Percentiles rank a stretch among this genome's conserved stretches.
phyloP scores from a whole-genome alignment of 2,329 filamentous ascomycete genomes.

The Madurella mycetomatis region DNA sequence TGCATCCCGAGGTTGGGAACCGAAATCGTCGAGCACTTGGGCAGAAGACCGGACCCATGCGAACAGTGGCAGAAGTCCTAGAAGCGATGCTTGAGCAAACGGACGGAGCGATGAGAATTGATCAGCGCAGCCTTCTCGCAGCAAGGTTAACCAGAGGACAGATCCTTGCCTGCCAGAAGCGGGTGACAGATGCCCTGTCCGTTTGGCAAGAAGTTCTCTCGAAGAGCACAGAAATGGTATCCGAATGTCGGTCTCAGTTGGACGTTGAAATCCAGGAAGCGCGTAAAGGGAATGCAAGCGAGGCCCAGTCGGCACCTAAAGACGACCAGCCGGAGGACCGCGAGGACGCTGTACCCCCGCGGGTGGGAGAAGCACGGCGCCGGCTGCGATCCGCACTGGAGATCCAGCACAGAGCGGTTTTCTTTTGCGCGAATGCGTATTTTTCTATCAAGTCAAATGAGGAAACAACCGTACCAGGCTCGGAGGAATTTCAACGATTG shows the following conservation, averaged over 20 bases:
- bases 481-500: slow-evolving; percentile 60
- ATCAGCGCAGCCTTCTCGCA: slow-evolving; percentile 64
- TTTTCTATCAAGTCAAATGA: slow-evolving; percentile 77
- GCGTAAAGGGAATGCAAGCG: slow-evolving; percentile 23
- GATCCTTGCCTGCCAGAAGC: slow-evolving; percentile 68
- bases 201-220: slow-evolving; percentile 61
- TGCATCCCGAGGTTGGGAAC: slow-evolving; percentile 78
- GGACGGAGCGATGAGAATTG: slow-evolving; percentile 59
- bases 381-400: slow-evolving; percentile 71
- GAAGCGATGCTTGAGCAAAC: slow-evolving; percentile 89
- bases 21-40: slow-evolving; percentile 62
- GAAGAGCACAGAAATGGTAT: slow-evolving; percentile 50
- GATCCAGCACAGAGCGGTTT: slow-evolving; percentile 73
- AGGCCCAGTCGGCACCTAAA: slow-evolving; percentile 23
- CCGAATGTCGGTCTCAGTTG: slow-evolving; percentile 61
- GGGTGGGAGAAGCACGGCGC: slow-evolving; percentile 56
- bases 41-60: slow-evolving; percentile 60
- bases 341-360: slow-evolving; percentile 31
- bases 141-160: slow-evolving; percentile 68
- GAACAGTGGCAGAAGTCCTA: slow-evolving; percentile 81
- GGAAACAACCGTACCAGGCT: slow-evolving; percentile 59
- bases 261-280: slow-evolving; percentile 43
- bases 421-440: slow-evolving; percentile 79
- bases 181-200: slow-evolving; percentile 61
- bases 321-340: slow-evolving; percentile 34